phyloP scores from a whole-genome alignment of 2,329 filamentous ascomycete species.

The Colletotrichum musae region DNA sequence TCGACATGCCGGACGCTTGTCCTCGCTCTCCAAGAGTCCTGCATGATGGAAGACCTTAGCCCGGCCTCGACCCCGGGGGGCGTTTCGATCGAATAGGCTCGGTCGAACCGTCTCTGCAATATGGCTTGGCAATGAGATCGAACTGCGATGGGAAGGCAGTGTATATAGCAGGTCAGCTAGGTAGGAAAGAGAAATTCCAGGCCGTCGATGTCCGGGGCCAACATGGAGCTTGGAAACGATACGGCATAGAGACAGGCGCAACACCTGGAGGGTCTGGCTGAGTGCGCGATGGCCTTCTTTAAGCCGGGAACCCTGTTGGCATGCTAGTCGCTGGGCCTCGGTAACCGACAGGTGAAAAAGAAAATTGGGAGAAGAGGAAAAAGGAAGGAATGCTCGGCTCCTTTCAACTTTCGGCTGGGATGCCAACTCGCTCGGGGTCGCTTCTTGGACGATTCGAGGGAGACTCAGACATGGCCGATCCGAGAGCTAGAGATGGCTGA shows the following conservation, averaged over 20 bases:
- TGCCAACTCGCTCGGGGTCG: background rate
- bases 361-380: conserved; percentile 1
- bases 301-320: conserved; percentile 9
- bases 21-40: background rate
- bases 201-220: background rate
- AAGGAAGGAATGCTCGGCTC: conserved; percentile 2
- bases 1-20: no score
- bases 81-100: background rate
- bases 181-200: no score
- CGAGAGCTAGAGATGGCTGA: conserved; percentile 13
- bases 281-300: conserved; percentile 8
- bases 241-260: background rate
- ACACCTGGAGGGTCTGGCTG: background rate
- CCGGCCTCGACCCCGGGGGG: background rate
- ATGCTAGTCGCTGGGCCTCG: conserved; percentile 9
- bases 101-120: background rate
- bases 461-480: conserved; percentile 27
- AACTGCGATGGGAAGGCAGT: background rate
- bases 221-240: background rate
- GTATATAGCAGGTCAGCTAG: no score
- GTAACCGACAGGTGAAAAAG: conserved; percentile 4
- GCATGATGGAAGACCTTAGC: background rate
- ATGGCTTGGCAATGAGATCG: no score
- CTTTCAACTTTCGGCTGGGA: conserved; percentile 1
- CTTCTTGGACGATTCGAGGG: conserved; percentile 12